These are phyloP conservation scores for Astrothelium macrocarpum DNA, from an alignment of 495 filamentous ascomycete genomes.

Conservation along the genomic window DNA sequence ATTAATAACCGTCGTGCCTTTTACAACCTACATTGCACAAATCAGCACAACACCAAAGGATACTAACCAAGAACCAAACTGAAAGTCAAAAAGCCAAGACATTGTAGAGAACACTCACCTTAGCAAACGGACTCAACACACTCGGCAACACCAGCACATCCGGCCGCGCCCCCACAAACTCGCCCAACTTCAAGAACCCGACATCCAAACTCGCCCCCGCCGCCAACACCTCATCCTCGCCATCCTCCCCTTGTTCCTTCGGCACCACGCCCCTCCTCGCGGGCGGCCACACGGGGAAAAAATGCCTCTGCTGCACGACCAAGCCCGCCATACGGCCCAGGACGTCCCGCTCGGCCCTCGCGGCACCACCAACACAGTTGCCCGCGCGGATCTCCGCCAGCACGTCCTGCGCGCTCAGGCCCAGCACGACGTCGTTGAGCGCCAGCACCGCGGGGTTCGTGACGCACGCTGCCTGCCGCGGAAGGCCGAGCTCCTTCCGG, in stretches of 20 bases:
- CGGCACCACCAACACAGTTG: slow-evolving; percentile 55
- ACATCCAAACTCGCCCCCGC: slow-evolving; percentile 71
- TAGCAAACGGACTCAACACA: slow-evolving; percentile 72
- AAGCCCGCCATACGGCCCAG: slow-evolving; percentile 60
- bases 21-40: slow-evolving; percentile 54
- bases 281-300: slow-evolving; percentile 80
- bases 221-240: slow-evolving; percentile 44
- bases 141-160: slow-evolving; percentile 83
- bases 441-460: slow-evolving; percentile 81
- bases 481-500: slow-evolving; percentile 60
- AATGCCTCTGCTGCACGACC: slow-evolving; percentile 80
- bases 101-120: slow-evolving; percentile 45
- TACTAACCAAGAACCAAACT: background rate
- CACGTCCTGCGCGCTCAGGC: slow-evolving; percentile 72
- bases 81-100: background rate
- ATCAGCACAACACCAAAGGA: slow-evolving; percentile 7
- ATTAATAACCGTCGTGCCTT: slow-evolving; percentile 78
- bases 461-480: slow-evolving; percentile 64
- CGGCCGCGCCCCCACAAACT: slow-evolving; percentile 74
- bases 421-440: slow-evolving; percentile 74
- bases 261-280: slow-evolving; percentile 55
- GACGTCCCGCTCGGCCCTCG: slow-evolving; percentile 42
- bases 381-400: slow-evolving; percentile 69
- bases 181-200: slow-evolving; percentile 78
- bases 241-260: slow-evolving; percentile 34